A percentile compares a stretch with the other conserved stretches of the same genome.
Conservation (phyloP, 371 early-diverging fungal species). For the Synchytrium microbalum region DNA sequence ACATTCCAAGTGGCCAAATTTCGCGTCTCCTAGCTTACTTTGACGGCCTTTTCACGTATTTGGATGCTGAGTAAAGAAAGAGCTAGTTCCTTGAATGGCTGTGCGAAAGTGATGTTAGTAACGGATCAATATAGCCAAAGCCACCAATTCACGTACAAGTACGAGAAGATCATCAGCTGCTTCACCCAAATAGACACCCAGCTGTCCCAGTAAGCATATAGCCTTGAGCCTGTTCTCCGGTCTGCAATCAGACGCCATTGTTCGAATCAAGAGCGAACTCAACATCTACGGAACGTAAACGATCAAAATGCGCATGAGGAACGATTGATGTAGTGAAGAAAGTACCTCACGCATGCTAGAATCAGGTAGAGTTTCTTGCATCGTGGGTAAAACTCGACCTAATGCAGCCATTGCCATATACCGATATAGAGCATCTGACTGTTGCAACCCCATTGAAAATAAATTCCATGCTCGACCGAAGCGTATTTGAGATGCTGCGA, state of each 20-base stretch:
- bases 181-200: slow-evolving; percentile 33
- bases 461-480: slow-evolving; percentile 45
- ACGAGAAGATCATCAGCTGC: slow-evolving; percentile 33
- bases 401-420: slow-evolving; percentile 41
- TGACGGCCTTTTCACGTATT: slow-evolving; percentile 21
- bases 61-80: slow-evolving; percentile 31
- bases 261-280: slow-evolving; percentile 26
- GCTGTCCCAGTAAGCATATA: slow-evolving; percentile 36
- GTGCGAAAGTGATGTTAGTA: neutral
- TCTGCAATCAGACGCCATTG: slow-evolving; percentile 37
- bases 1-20: neutral
- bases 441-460: slow-evolving; percentile 35
- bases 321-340: neutral
- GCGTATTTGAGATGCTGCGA: slow-evolving; percentile 38
- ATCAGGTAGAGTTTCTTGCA: slow-evolving; percentile 40
- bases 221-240: slow-evolving; percentile 43
- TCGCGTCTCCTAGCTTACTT: slow-evolving; percentile 9
- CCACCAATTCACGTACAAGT: slow-evolving; percentile 14
- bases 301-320: neutral
- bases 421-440: slow-evolving; percentile 39
- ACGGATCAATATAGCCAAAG: neutral
- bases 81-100: slow-evolving; percentile 33
- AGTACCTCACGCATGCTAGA: slow-evolving; percentile 30
- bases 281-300: slow-evolving; percentile 21
- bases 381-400: slow-evolving; percentile 30